Conservation (phyloP, 441 rosid species). For the Syzygium syzygioides region DNA sequence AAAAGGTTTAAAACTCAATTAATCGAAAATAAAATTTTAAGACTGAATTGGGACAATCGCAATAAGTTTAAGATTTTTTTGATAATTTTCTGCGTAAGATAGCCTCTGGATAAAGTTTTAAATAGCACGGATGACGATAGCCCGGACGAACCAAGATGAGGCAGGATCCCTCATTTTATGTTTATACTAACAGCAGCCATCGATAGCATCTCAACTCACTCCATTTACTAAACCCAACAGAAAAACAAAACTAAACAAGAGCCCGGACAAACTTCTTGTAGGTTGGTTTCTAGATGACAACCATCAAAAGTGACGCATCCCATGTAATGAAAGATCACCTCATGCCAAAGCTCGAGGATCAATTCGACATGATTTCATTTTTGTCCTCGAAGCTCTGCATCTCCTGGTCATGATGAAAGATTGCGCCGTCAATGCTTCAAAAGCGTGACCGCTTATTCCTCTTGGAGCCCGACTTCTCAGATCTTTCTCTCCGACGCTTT, state of each 20-base stretch:
- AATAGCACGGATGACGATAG: background rate
- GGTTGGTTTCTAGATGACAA: background rate
- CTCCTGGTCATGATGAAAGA: slow-evolving; percentile 28
- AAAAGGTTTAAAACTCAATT: too few relatives aligned
- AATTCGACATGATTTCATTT: slow-evolving; percentile 18
- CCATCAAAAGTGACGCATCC: background rate
- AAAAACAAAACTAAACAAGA: background rate
- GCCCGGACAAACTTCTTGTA: background rate
- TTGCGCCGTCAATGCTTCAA: background rate
- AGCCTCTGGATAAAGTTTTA: background rate
- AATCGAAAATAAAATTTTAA: too few relatives aligned
- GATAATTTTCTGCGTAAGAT: too few relatives aligned
- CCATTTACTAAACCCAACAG: background rate
- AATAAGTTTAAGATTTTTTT: too few relatives aligned
- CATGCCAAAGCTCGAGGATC: background rate
- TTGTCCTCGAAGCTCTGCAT: slow-evolving; percentile 57
- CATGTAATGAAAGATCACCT: background rate
- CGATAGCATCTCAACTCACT: background rate
- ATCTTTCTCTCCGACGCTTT: slow-evolving; percentile 30
- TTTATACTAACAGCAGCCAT: background rate
- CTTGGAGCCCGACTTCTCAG: slow-evolving; percentile 27
- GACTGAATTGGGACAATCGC: too few relatives aligned
- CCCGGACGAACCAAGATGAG: background rate
- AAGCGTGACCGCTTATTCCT: slow-evolving; percentile 29
- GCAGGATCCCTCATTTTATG: background rate